Base-by-base conservation (phyloP, 306 rosid genomes). In the Malus sieversii region DNA sequence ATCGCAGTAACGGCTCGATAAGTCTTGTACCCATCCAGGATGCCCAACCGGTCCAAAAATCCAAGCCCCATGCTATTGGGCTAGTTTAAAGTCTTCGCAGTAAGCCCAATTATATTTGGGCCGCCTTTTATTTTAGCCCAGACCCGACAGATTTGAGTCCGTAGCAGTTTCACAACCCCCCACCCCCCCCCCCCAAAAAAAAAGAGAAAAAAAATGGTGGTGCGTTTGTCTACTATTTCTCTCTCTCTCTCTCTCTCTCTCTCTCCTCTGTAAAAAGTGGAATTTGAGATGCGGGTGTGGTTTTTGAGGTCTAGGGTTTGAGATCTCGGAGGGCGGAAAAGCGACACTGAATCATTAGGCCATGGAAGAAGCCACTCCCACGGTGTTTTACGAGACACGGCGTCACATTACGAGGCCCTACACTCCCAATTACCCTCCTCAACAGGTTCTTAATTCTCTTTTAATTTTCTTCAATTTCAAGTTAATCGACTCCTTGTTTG, bases 351-450 rank as follows among this genome's bases (percentile, higher is more conserved):
- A 68, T 25, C 66, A 53, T 51, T 71, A 83, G 70, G 74, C 48
- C 4, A 94, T 92, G 97, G 93, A 81, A 68, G 81, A 84, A 32
- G 20, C 77, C 19, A 65, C 33, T 42, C 80, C 44, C 72, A 73
- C 72, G 23, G 81, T 86, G 69, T 88, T 92, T n/a, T 89, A 84
- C 81, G 96, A 90, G 87, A 87, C 96, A 4, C 90, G 85, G n/a
- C 80, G 77, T 76, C 99, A 88, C 82, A 89, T 89, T 81, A 90
- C 96, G 3, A 70, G 87, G 76, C 82, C 86, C 5, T 84, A 60
- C 76, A 48, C 55, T 78, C 77, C 93, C 70, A 86, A 81, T 80
- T 84, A 82, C 75, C 93, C 93, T 76, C 87, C 92, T 60, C 93
- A 82, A 46, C 84, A 85, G 87, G 89, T 84, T 51, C 63, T 10